Base-by-base conservation (phyloP, 768 basidiomycete species). In the Leucosporidium yakuticum region DNA sequence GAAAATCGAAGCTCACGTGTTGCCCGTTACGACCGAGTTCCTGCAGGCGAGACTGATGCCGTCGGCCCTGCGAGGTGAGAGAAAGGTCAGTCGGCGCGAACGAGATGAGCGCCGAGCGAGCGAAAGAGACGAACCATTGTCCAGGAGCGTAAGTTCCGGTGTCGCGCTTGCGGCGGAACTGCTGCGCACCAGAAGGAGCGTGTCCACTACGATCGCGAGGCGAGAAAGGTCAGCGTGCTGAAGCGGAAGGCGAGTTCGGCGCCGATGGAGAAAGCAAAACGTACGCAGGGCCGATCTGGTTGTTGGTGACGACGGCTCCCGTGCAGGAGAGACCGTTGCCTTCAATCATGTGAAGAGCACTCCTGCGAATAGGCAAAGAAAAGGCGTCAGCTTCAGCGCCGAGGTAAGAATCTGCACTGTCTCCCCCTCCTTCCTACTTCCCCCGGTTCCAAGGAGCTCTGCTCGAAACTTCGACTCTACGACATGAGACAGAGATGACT, bases 21-120 rank as follows among this genome's bases (percentile, higher is more conserved):
- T 77, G 61, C 68, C 68, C 7, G 68, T 68, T 64, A 77, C 71
- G 21, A 60, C 57, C 25, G 68, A 70, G 11, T 62, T 63, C 34
- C 57, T 62, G 72, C 77, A 76, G 6, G 73, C 68, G 58, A 75
- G 27, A n/a, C 70, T 73, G 59, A 77, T 74, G 25, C 77, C 77
- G 62, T 77, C 77, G 32, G 77, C 75, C 76, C 76, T 44, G 39
- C 39, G 39, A 44, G 39, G 39, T 12, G 39, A 44, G 2, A 12
- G 12, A 6, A 15, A 44, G 14, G 39, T 44, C 14, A 44, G 39
- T 44, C 39, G 39, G 6, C 39, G 39, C 6, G 34, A 36, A 36
- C 34, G 34, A 36, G 12, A 9, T 44, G 39, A 44, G 14, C n/a
- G 27, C 7, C 11, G 27, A n/a, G 53, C 27, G 25, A 50, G 49